Evolutionary conservation across 768 basidiomycete species (phyloP), one percentile per base, ranked within the genome.

Genomic region (Strobilomyces echinocephalus): DNA sequence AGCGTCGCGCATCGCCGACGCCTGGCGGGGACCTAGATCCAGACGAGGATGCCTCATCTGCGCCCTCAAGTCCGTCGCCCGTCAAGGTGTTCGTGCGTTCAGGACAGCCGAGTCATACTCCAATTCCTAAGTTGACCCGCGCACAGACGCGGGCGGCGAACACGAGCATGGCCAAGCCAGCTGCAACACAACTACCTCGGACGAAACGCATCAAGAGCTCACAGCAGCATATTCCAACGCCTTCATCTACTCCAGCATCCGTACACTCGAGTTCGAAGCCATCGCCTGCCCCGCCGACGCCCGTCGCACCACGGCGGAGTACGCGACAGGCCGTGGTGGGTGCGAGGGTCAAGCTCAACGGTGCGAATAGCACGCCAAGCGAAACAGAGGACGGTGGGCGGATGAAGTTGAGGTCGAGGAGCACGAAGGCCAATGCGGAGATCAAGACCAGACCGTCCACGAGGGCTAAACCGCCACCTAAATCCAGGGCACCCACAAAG

Each of bases 11-110:
- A 1, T 61, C 67, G 1, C 49, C 54, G 0, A 38, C 38, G 3
- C 54, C 48, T 0, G 28, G n/a, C 2, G 47, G 34, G 4, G 45
- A 50, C 8, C 36, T 30, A 11, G 58, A 60, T 34, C 38, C 33
- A 18, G 64, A 62, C 14, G 53, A 49, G 3, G 49, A 56, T 11
- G 55, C 20, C 1, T 35, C 60, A 0, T 58, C 56, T 14, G 30
- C 33, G 3, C 56, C 65, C 15, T 70, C 69, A 14, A 69, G 59
- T 42, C 68, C 69, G 2, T 69, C 69, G n/a, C 68, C 68, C 4
- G 60, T 69, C 47, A 69, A 69, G 45, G 6, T 69, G 15, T 67
- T 64, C 5, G 54, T 56, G 1, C 50, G 53, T 18, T 15, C 46
- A 1, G 45, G 26, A 31, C 50, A 46, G 18, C 33, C 33, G 16